Conservation (phyloP, 148 eudicot genomes). For the Suaeda aralocaspica region DNA sequence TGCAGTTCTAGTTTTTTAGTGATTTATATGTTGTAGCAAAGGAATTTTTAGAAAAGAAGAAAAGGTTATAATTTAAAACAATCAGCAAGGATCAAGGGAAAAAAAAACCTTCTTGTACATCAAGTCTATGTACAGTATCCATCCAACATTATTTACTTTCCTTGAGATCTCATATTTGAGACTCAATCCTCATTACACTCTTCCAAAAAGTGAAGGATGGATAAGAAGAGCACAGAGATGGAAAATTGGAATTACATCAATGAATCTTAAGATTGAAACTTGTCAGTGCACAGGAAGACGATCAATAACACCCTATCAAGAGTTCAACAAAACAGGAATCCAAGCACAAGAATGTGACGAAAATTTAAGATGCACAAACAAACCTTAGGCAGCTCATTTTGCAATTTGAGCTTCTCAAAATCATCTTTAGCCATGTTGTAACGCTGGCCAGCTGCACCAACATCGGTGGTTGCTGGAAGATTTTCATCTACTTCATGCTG, state of each 20-base stretch:
- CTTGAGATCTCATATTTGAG: not conserved
- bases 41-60: not conserved
- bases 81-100: not conserved
- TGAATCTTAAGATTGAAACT: not conserved
- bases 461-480: constrained; percentile 25
- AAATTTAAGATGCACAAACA: not conserved
- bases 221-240: not conserved
- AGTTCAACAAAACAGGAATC: not conserved
- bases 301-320: not conserved
- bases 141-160: not conserved
- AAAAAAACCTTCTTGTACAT: not conserved
- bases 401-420: constrained; percentile 26
- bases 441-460: constrained; percentile 27
- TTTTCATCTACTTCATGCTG: constrained; percentile 36
- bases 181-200: not conserved
- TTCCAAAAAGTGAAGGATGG: not conserved
- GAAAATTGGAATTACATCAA: not conserved
- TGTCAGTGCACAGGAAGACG: not conserved
- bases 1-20: too few relatives aligned
- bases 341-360: not conserved
- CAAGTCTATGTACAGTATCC: not conserved
- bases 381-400: constrained; percentile 48
- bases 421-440: constrained; percentile 26
- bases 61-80: not conserved
- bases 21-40: not conserved